Evolutionary conservation across 148 eudicot genomes (phyloP).

Genomic region (Persicaria tinctoria): DNA sequence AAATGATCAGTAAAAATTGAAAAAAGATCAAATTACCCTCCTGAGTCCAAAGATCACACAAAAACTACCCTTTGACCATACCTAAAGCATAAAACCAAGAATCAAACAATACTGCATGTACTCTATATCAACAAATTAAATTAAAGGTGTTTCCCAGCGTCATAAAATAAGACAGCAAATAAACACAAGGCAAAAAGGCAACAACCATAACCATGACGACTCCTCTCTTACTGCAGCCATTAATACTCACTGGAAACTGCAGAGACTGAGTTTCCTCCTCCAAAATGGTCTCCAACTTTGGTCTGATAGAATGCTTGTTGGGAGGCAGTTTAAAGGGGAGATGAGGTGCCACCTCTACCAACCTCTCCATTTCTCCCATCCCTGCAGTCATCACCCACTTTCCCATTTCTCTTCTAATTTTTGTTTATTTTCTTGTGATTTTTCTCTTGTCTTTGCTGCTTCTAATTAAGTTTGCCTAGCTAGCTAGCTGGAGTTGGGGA

Average conservation of each 20-base stretch:
- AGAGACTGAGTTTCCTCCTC: not conserved
- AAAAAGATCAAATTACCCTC: not conserved
- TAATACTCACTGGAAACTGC: too few relatives aligned
- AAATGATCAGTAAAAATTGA: not conserved
- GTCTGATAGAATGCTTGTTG: not conserved
- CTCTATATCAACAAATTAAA: not conserved
- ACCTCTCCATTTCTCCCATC: not conserved
- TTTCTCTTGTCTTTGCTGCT: not conserved
- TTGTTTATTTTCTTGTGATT: not conserved
- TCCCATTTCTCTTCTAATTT: not conserved
- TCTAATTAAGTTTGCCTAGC: not conserved
- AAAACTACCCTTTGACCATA: not conserved
- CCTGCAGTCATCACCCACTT: not conserved
- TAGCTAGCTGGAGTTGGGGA: not conserved
- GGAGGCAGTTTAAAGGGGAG: not conserved
- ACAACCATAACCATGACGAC: not conserved
- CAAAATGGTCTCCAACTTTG: not conserved
- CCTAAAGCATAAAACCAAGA: not conserved
- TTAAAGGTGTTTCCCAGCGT: not conserved
- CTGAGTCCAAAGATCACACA: not conserved
- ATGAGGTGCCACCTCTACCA: not conserved
- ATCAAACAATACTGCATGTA: not conserved
- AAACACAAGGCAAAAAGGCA: not conserved
- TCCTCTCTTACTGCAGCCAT: not conserved
- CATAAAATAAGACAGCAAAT: not conserved